Evolutionary conservation across 371 early-diverging fungal species (phyloP), one percentile per base, ranked within the genome.

Genomic region (Mucor velutinosus): DNA sequence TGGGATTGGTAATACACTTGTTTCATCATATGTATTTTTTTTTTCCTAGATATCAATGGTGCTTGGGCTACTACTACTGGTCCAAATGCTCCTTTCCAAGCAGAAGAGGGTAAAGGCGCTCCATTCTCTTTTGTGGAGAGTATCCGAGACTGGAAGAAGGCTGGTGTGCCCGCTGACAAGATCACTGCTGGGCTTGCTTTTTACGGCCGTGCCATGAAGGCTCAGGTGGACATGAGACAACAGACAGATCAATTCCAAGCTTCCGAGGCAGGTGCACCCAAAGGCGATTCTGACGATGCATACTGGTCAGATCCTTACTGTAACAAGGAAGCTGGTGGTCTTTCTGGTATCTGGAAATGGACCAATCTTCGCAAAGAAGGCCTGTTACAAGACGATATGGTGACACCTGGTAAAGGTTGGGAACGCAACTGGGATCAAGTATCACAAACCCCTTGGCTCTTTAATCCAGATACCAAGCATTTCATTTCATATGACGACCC

Each of bases 371-470:
- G 90, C 7, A 77, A 77, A 8, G 80, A 84, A 63, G 82, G 82
- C 7, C 62, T 87, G 1, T 53, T 90, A 12, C 58, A 69, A n/a
- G 66, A 69, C 14, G 79, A 80, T 32, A 72, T 69, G 4, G 74
- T 77, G 10, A 74, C 74, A 23, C 74, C 90, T 5, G 84, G 76
- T 29, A 25, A 70, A 29, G 82, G 82, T 10, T 89, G 86, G 86
- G 69, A 69, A 14, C 84, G 88, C 21, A 72, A 86, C 64, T 90
- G 86, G 88, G 92, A 91, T 58, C 69, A 81, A n/a, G 72, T 71
- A 10, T 76, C 89, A 21, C 73, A 84, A 72, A 90, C 91, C 0
- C 92, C 92, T n/a, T 90, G 91, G 92, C 70, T 91, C 62, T 90
- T 87, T 79, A 87, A 89, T 49, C 73, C 84, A 5, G 63, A 77